Conservation (phyloP, 768 basidiomycete genomes). For the Favolaschia claudopus region DNA sequence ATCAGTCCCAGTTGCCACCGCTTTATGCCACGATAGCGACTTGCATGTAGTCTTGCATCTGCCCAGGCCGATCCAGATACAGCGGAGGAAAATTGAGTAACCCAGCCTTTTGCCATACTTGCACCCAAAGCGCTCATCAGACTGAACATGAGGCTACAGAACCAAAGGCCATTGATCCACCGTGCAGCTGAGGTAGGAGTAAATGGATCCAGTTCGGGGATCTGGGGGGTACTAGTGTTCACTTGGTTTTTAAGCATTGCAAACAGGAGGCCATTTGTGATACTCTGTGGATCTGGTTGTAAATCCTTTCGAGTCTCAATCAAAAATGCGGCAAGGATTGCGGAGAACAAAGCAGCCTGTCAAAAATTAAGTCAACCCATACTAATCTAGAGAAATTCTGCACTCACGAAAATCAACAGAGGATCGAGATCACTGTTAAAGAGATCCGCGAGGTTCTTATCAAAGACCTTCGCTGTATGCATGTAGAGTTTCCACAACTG, state of each 20-base stretch:
- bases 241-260: background rate
- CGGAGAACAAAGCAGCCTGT: background rate
- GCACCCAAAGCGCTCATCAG: background rate
- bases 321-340: background rate
- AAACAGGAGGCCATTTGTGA: background rate
- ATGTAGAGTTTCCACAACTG: background rate
- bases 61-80: background rate
- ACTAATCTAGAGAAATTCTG: too few species aligned
- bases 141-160: slow-evolving; percentile 1
- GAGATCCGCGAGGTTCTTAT: background rate
- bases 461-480: background rate
- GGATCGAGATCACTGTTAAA: slow-evolving; percentile 8
- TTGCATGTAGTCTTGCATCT: background rate
- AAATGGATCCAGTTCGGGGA: background rate
- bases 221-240: background rate
- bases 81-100: background rate
- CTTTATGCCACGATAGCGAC: background rate
- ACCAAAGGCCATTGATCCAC: slow-evolving; percentile 6
- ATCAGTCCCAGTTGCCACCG: background rate
- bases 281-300: background rate
- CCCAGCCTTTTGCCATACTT: background rate
- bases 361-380: too few species aligned
- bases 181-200: background rate
- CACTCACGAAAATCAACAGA: slow-evolving; percentile 3
- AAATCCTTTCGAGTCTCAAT: background rate